Base-by-base conservation (phyloP, 257 asterid species). In the Sherardia arvensis region DNA sequence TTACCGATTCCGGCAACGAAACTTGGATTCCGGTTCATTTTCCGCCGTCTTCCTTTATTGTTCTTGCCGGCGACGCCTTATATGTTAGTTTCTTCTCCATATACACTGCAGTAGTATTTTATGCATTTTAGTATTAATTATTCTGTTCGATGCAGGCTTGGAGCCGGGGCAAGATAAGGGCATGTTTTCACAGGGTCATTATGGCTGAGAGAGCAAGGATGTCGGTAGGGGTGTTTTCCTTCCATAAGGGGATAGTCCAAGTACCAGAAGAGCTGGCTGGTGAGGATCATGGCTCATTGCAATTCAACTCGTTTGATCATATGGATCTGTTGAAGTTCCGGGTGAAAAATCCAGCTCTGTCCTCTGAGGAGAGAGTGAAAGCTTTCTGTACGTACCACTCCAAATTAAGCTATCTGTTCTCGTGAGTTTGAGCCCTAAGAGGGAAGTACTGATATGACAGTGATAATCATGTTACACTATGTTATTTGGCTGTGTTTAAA, bases 51-150 rank as follows among this genome's bases (percentile, higher is more conserved):
- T 65, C 86, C 1, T 81, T 79, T 23, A 65, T 78, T 27, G 71
- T 85, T 78, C 73, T 83, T 79, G 87, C 86, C 8, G 94, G 94
- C 1, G 90, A 82, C 40, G 92, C 88, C 58, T 54, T 63, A 33
- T 43, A 53, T 43, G 80, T 71, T 3, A 58, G 40, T 29, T 25
- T 12, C 2, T 14, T 53, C 18, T 47, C 18, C 45, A 1, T 32
- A 32, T 1, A 5, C 8, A 32, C 38, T 33, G 38, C 8, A 33
- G 8, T 6, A 6, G 38, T 33, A n/a, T n/a, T n/a, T 33, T 5
- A 2, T 33, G 38, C 38, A 5, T 33, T 36, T 0, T 32, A 4
- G 36, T 34, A n/a, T 34, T 7, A 34, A 11, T 15, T 43, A 20
- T 15, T 49, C 20, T 11, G 1, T 11, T 45, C 47, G 0, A 9